A percentile compares a stretch with the other conserved stretches of the same genome.
Evolutionary conservation across 1,139 yeast species (phyloP).

Genomic region (Sugiyamaella castrensis): DNA sequence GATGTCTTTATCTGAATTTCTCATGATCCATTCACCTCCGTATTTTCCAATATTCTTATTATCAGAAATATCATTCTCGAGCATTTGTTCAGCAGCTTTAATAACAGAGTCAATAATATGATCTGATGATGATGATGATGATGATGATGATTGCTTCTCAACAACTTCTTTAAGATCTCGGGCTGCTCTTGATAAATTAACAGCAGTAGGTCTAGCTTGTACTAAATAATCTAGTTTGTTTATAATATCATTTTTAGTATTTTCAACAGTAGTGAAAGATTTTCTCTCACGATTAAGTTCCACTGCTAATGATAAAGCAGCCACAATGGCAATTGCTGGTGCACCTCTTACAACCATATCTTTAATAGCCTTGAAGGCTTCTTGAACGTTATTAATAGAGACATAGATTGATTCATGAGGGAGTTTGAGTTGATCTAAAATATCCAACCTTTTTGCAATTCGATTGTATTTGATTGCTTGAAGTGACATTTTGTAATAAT

Average conservation of each 20-base stretch:
- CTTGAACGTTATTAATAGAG: constrained; percentile 55
- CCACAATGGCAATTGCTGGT: constrained; percentile 97
- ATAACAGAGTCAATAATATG: constrained; percentile 43
- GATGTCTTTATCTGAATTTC: constrained; percentile 24
- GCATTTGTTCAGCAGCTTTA: constrained; percentile 56
- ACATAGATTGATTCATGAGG: constrained; percentile 78
- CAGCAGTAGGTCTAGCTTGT: constrained; percentile 92
- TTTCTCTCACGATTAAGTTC: constrained; percentile 44
- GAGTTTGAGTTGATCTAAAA: constrained; percentile 75
- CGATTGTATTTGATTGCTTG: constrained; percentile 70
- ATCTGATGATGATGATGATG: constrained; percentile 30
- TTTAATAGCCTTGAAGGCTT: constrained; percentile 78
- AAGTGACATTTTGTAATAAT: constrained; percentile 19
- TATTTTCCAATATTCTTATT: constrained; percentile 74
- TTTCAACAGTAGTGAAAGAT: constrained; percentile 12
- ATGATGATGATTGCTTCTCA: constrained; percentile 1
- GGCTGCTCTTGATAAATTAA: constrained; percentile 79
- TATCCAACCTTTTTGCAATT: constrained; percentile 46
- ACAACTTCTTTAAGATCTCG: constrained; percentile 48
- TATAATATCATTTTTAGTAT: constrained; percentile 23
- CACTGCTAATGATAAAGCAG: constrained; percentile 76
- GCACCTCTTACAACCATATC: constrained; percentile 97
- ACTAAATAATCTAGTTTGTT: constrained; percentile 61
- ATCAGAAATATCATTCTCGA: constrained; percentile 72
- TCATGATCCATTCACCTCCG: constrained; percentile 68